Evolutionary conservation across 1,284 basidiomycete species (phyloP).

Genomic region (Sporisorium iseilematis-ciliati): DNA sequence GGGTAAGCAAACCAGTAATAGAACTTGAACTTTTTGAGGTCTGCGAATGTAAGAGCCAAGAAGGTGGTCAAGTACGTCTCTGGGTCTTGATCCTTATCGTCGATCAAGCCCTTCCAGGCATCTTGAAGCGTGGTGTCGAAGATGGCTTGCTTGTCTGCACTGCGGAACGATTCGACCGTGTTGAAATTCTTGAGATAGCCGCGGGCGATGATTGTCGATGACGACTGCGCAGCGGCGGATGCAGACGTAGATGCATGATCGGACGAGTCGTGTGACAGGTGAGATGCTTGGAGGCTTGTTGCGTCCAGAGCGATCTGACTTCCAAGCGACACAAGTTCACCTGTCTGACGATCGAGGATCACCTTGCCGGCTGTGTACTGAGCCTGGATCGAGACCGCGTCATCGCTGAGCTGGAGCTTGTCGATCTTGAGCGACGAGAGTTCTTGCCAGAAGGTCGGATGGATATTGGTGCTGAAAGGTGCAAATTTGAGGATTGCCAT

Average conservation of each 20-base stretch:
- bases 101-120: constrained; percentile 36
- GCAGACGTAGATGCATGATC: constrained; percentile 7
- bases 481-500: constrained; percentile 79
- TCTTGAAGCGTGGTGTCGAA: constrained; percentile 72
- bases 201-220: constrained; percentile 7
- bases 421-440: constrained; percentile 91
- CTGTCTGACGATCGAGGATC: constrained; percentile 81
- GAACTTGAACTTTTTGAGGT: constrained; percentile 97
- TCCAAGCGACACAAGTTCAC: constrained; percentile 67
- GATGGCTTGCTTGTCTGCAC: constrained; percentile 84
- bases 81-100: constrained; percentile 33
- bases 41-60: constrained; percentile 90
- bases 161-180: constrained; percentile 95
- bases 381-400: constrained; percentile 77
- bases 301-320: constrained; percentile 64
- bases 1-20: constrained; percentile 99
- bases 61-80: constrained; percentile 77
- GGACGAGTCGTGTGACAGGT: constrained; percentile 8
- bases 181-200: constrained; percentile 86
- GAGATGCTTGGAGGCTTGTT: constrained; percentile 72
- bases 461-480: constrained; percentile 85
- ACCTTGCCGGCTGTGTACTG: constrained; percentile 80
- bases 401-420: constrained; percentile 85
- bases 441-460: constrained; percentile 92
- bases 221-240: constrained; percentile 70